Evolutionary conservation across 352 stramenopile species (phyloP), one percentile per base, ranked within the genome.

Genomic region (Blastocystis sp.): DNA sequence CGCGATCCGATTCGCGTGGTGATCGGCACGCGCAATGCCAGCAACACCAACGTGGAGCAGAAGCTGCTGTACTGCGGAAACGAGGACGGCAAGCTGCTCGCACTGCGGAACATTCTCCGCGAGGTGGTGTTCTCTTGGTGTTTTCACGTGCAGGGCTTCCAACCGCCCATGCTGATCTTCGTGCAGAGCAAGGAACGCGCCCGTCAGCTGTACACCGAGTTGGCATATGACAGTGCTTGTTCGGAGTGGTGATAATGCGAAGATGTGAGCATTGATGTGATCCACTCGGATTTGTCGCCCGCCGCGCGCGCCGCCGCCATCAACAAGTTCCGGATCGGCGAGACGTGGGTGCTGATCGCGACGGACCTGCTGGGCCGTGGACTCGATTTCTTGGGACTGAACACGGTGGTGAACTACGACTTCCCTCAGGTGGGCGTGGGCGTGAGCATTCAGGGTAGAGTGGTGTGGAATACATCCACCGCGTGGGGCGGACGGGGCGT

Each of bases 391-490:
- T 97, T 98, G 91, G 96, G 94, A 21, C 95, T 99, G 4, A 98
- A 98, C 88, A 97, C 98, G 93, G 96, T 99, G 7, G 97, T 99
- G 90, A 99, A 99, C 91, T 99, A 98, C 89, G 96, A 99, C 91
- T 97, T 99, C 88, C 96, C 97, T 9, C 94, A 65, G 53, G 74
- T 84, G 60, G 17, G 60, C 23, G 23, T 41, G 23, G 21, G 23
- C 65, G 56, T 59, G 56, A 59, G 23, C 52, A 89, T 11, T 66
- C 41, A 89, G 89, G 23, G 43, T 64, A 95, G 86, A 95, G 95
- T 90, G 93, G 93, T 65, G 96, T 97, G 62, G 93, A 95, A 76
- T 99, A 99, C 91, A 96, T 99, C 70, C 96, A 99, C 92, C 92
- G 96, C 69, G 98, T 98, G 89, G 96, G 96, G 81, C 93, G 96